Evolutionary conservation across 371 early-diverging fungal species (phyloP).

Genomic region (Entomophthora muscae): DNA sequence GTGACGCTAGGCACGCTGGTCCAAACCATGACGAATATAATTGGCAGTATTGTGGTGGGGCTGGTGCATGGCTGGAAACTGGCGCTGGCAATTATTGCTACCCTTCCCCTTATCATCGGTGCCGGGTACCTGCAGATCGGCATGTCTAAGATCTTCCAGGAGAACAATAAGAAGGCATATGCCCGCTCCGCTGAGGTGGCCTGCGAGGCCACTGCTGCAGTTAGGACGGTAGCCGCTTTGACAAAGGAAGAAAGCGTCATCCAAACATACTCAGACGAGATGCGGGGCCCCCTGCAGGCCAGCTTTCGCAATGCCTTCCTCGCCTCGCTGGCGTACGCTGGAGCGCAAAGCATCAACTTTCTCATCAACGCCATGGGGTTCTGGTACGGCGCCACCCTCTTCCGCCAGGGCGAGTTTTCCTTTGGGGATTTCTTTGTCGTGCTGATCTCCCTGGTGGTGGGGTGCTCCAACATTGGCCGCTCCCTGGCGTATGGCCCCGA

Average conservation of each 20-base stretch:
- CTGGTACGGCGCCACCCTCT: conserved; percentile 32
- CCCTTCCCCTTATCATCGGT: conserved; percentile 26
- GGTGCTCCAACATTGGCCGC: conserved; percentile 9
- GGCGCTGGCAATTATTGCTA: conserved; percentile 33
- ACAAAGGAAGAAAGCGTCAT: conserved; percentile 52
- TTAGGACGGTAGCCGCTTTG: conserved; percentile 72
- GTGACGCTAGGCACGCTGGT: conserved; percentile 11
- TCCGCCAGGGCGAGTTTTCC: conserved; percentile 14
- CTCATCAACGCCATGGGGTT: conserved; percentile 36
- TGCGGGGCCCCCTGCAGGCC: conserved; percentile 36
- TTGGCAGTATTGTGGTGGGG: conserved; percentile 23
- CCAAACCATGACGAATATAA: conserved; percentile 9
- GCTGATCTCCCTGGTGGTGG: conserved; percentile 10
- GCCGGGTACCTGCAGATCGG: conserved; percentile 9
- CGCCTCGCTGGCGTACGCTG: conserved; percentile 38
- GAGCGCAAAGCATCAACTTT: conserved; percentile 36
- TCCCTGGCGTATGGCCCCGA: conserved; percentile 9
- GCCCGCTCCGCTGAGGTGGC: conserved; percentile 52
- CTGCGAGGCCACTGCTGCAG: conserved; percentile 66
- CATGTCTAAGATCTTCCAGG: conserved; percentile 16
- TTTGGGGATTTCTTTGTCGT: conserved; percentile 11
- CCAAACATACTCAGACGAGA: conserved; percentile 25
- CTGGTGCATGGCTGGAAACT: conserved; percentile 46
- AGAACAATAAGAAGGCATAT: conserved; percentile 40
- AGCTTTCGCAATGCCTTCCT: conserved; percentile 30